phyloP scores from a whole-genome alignment of 2,329 filamentous ascomycete species.

The Paracamarosporium sp. region DNA sequence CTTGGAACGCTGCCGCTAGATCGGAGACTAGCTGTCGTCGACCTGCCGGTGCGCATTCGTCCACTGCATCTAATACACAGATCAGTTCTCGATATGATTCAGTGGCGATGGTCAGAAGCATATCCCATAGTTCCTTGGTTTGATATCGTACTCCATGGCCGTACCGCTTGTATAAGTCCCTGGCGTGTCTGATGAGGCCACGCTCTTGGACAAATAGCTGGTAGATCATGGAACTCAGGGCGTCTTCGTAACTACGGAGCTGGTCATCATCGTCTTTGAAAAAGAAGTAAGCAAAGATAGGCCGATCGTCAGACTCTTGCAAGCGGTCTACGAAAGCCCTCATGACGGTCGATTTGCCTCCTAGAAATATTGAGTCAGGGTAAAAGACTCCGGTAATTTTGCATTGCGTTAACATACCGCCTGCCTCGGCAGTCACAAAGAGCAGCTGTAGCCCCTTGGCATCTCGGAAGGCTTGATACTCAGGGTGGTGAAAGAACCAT shows the following conservation, averaged over 20 bases:
- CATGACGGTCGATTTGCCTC: slow-evolving; percentile 6
- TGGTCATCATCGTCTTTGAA: slow-evolving; percentile 9
- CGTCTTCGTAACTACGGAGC: slow-evolving; percentile 6
- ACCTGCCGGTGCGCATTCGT: slow-evolving; percentile 5
- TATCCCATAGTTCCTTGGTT: slow-evolving; percentile 2
- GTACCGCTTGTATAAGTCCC: background rate
- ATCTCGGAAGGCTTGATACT: background rate
- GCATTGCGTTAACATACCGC: background rate
- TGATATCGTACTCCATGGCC: slow-evolving; percentile 2
- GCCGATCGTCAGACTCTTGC: background rate
- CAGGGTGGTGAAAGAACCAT: slow-evolving; percentile 8
- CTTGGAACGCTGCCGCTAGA: background rate
- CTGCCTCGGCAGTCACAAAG: slow-evolving; percentile 8
- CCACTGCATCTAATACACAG: slow-evolving; percentile 1
- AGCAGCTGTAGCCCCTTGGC: slow-evolving; percentile 2
- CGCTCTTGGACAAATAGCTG: slow-evolving; percentile 2
- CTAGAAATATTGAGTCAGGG: background rate
- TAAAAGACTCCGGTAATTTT: background rate
- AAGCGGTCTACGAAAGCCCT: slow-evolving; percentile 1
- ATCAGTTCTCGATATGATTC: background rate
- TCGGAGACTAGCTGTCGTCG: slow-evolving; percentile 3
- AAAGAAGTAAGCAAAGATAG: slow-evolving; percentile 2
- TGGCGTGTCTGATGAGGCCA: background rate
- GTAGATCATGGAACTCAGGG: background rate
- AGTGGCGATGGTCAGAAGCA: background rate